A percentile compares a stretch with the other conserved stretches of the same genome.
phyloP scores from a whole-genome alignment of 257 asterid species.

The Asclepias syriaca region DNA sequence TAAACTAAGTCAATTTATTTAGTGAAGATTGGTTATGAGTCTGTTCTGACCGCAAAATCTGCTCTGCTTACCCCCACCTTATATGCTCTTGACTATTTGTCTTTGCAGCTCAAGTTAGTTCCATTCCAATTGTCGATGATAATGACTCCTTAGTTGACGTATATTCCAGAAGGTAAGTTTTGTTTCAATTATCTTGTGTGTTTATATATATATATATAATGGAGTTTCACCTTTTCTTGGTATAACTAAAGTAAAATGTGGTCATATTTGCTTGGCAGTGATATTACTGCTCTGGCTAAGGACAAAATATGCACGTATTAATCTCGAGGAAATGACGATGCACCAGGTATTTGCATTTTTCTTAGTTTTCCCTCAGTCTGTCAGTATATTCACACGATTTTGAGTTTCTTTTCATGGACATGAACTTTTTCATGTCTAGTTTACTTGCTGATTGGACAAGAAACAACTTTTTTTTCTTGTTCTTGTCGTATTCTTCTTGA shows the following conservation, averaged over 20 bases:
- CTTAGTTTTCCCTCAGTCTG: neutral
- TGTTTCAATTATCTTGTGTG: constrained; percentile 2
- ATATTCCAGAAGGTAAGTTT: constrained; percentile 75
- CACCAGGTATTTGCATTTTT: constrained; percentile 50
- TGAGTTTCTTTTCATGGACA: neutral
- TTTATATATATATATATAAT: neutral
- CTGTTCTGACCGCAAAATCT: neutral
- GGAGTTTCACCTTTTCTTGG: neutral
- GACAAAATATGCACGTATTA: constrained; percentile 70
- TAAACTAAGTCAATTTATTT: neutral
- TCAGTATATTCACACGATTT: neutral
- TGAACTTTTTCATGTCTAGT: neutral
- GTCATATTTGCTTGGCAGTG: constrained; percentile 48
- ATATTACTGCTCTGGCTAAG: constrained; percentile 87
- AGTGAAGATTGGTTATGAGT: neutral
- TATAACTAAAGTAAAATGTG: neutral
- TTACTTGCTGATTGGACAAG: neutral
- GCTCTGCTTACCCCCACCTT: neutral
- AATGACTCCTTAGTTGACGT: constrained; percentile 81
- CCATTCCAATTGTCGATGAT: constrained; percentile 89
- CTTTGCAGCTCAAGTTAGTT: constrained; percentile 81
- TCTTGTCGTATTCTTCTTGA: neutral
- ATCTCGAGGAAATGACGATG: constrained; percentile 77
- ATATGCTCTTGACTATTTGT: constrained; percentile 4
- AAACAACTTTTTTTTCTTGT: neutral